Evolutionary conservation across 169 alveolate species (phyloP), one percentile per base, ranked within the genome.

Genomic region (Plasmodium malariae): DNA sequence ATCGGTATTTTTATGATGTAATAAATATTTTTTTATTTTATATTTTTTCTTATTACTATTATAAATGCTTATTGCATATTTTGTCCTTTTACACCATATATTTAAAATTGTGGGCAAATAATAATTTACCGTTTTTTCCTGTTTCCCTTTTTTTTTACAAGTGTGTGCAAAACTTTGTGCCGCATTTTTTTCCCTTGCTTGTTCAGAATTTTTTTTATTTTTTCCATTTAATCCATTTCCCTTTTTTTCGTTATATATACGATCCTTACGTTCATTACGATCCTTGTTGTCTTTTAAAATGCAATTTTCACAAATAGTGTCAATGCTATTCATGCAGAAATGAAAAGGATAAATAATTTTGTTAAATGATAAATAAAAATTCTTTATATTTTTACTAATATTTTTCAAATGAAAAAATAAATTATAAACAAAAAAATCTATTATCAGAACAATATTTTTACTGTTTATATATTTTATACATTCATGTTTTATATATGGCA

Each of bases 341-440:
- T 78, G 89, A 78, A 78, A 78, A 6, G 89, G 89, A 49, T 62
- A 78, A 24, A 30, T 67, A 28, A 78, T 54, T 45, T 78, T 78
- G 14, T 54, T 21, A 45, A 78, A 78, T 55, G 62, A 36, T 28
- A 78, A 78, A 62, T 78, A 78, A 78, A 62, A 65, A 78, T 78
- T 60, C 21, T 63, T 54, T 9, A 78, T 78, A 55, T 78, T 78
- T 78, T 63, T 78, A 34, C 89, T 36, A 30, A 78, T 78, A 54
- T 68, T 48, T 30, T 78, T 78, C 7, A 78, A 63, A 54, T 78
- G 89, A 24, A 43, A 78, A 78, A 78, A 78, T 65, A 78, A 78
- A 68, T 78, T 78, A 62, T 49, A 69, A 19, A 78, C 60, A 34
- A 45, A 78, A 24, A 78, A 43, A 40, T 78, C 76, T 78, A 78